Conservation (phyloP, 768 basidiomycete species). For the Boletus rufocinnamomeus region DNA sequence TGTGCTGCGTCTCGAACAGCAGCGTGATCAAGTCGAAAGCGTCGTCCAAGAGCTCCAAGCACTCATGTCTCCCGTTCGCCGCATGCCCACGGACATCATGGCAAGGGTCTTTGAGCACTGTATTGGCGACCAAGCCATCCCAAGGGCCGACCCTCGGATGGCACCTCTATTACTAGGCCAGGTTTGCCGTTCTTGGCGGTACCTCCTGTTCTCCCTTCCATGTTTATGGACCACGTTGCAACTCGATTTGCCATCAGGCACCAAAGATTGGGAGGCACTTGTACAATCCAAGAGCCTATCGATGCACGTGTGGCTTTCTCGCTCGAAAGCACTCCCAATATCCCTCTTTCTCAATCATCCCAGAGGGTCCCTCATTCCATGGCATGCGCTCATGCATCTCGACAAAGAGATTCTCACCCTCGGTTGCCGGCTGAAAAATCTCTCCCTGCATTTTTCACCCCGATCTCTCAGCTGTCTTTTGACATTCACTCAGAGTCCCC, state of each 20-base stretch:
- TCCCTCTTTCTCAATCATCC: slow-evolving; percentile 27
- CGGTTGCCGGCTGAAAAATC: slow-evolving; percentile 20
- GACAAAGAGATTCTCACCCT: slow-evolving; percentile 34
- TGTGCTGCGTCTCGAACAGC: slow-evolving; percentile 22
- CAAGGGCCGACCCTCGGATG: slow-evolving; percentile 11
- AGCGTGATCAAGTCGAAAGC: slow-evolving; percentile 6
- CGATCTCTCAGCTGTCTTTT: slow-evolving; percentile 28
- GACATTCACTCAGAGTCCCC: slow-evolving; percentile 29
- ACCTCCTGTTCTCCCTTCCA: slow-evolving; percentile 32
- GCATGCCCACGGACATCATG: slow-evolving; percentile 36
- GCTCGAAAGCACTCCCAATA: slow-evolving; percentile 32
- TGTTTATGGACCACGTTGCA: slow-evolving; percentile 27
- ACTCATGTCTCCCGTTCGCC: slow-evolving; percentile 32
- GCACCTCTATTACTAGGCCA: slow-evolving; percentile 32
- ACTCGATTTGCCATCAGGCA: slow-evolving; percentile 25
- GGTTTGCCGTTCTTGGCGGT: slow-evolving; percentile 35
- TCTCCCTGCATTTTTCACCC: slow-evolving; percentile 26
- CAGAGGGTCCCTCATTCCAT: slow-evolving; percentile 25
- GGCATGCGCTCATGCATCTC: slow-evolving; percentile 32
- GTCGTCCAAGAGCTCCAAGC: slow-evolving; percentile 31
- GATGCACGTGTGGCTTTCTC: slow-evolving; percentile 35
- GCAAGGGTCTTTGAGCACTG: slow-evolving; percentile 29
- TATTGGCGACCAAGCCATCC: slow-evolving; percentile 11
- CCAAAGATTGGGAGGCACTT: slow-evolving; percentile 28
- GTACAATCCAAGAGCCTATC: slow-evolving; percentile 28